Evolutionary conservation across 148 eudicot species (phyloP).

Genomic region (Dysphania ambrosioides): DNA sequence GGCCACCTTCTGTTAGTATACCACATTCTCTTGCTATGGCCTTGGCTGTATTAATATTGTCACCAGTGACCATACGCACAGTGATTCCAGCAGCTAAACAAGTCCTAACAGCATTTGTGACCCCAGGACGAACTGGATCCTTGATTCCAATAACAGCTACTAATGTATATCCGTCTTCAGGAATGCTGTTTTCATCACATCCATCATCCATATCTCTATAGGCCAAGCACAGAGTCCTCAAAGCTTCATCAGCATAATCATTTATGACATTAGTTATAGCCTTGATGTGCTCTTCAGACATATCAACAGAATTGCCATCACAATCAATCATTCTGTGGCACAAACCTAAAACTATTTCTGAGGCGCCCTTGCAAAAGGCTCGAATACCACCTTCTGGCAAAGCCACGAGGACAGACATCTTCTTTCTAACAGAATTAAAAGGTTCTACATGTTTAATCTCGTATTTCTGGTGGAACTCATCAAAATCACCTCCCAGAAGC

Average conservation of each 20-base stretch:
- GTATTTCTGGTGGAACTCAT: conserved; percentile 38
- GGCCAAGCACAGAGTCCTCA: conserved; percentile 89
- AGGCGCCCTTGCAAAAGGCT: conserved; percentile 94
- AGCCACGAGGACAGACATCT: conserved; percentile 74
- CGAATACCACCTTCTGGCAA: conserved; percentile 65
- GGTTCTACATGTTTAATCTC: conserved; percentile 63
- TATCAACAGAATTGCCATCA: conserved; percentile 43
- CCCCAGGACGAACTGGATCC: conserved; percentile 93
- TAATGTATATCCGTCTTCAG: conserved; percentile 68
- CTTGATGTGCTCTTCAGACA: conserved; percentile 50
- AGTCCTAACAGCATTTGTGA: conserved; percentile 70
- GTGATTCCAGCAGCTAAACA: conserved; percentile 90
- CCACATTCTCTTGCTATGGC: conserved; percentile 98
- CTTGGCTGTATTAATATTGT: conserved; percentile 88
- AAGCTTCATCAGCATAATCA: conserved; percentile 66
- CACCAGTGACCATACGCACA: conserved; percentile 98
- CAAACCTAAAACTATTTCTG: conserved; percentile 69
- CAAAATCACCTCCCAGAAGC: conserved; percentile 57
- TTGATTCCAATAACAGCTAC: conserved; percentile 83
- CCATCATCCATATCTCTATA: conserved; percentile 51
- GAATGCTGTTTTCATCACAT: conserved; percentile 37
- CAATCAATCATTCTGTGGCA: conserved; percentile 57
- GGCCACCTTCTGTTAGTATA: conserved; percentile 64
- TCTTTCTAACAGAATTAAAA: conserved; percentile 84
- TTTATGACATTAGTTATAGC: conserved; percentile 48